These are phyloP conservation scores for Lentinula sp. DNA, from an alignment of 768 basidiomycete genomes.

Conservation along the genomic window DNA sequence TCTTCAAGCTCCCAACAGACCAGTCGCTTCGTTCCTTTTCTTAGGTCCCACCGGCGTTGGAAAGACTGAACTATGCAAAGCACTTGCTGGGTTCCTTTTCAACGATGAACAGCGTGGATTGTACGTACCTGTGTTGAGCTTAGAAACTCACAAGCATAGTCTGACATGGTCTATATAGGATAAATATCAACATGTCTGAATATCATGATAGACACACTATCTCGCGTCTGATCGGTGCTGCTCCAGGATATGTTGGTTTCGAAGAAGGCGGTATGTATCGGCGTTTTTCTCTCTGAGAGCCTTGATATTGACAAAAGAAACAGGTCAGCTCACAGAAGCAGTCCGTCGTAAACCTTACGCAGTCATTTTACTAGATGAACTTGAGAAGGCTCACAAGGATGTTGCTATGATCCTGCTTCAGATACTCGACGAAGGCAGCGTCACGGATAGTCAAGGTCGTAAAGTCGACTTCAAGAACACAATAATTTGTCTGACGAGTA, in stretches of 20 bases:
- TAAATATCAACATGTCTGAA: conserved; percentile 96
- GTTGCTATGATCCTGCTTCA: conserved; percentile 89
- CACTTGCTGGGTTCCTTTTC: conserved; percentile 84
- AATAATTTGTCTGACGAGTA: conserved; percentile 86
- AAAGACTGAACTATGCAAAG: conserved; percentile 89
- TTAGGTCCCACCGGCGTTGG: conserved; percentile 86
- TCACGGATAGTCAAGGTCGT: conserved; percentile 89
- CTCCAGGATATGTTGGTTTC: conserved; percentile 91
- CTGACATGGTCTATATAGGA: conserved; percentile 32
- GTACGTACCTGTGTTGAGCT: conserved; percentile 34
- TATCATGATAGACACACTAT: conserved; percentile 92
- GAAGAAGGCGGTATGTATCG: conserved; percentile 58
- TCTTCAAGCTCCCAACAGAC: conserved; percentile 80
- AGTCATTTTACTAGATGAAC: conserved; percentile 78
- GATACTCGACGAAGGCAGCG: conserved; percentile 83
- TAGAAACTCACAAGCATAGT: neutral
- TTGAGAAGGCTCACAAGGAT: conserved; percentile 95
- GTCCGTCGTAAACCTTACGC: conserved; percentile 88
- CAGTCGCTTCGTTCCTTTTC: conserved; percentile 93
- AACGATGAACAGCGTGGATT: conserved; percentile 83
- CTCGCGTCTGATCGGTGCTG: conserved; percentile 85
- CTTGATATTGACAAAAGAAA: neutral
- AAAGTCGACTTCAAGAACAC: conserved; percentile 96
- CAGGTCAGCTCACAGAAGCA: conserved; percentile 82
- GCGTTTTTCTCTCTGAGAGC: neutral